A percentile compares a stretch with the other conserved stretches of the same genome.
phyloP scores from a whole-genome alignment of 2,329 filamentous ascomycete genomes.

The Coniella lustricola region DNA sequence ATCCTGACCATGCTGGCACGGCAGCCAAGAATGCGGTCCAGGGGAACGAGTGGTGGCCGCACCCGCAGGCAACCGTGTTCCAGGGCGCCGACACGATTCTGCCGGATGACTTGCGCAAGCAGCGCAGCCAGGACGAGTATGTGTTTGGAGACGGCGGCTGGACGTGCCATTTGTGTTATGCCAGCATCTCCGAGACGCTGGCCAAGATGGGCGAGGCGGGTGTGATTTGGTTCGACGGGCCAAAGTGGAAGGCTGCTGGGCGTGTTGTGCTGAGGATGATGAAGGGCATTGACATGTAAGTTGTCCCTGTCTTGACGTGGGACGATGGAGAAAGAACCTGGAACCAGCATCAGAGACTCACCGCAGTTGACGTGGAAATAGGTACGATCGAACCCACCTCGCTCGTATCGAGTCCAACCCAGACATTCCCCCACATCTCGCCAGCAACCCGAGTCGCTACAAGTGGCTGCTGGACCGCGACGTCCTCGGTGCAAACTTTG shows the following conservation, averaged over 20 bases:
- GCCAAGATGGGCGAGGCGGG: constrained; percentile 30
- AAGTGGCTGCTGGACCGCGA: constrained; percentile 33
- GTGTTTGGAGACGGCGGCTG: constrained; percentile 35
- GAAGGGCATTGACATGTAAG: constrained; percentile 35
- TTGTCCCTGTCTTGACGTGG: constrained; percentile 14
- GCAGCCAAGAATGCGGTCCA: neutral
- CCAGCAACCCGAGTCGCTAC: constrained; percentile 26
- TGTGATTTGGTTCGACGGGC: constrained; percentile 37
- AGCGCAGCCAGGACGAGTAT: constrained; percentile 20
- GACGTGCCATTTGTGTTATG: constrained; percentile 40
- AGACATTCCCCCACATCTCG: constrained; percentile 36
- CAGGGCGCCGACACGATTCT: constrained; percentile 30
- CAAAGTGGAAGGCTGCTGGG: constrained; percentile 31
- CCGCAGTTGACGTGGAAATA: constrained; percentile 1
- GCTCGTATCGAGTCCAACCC: constrained; percentile 29
- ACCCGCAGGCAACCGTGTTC: constrained; percentile 39
- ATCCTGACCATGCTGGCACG: neutral
- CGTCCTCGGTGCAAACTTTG: constrained; percentile 31
- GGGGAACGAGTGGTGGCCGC: constrained; percentile 30
- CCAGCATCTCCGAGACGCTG: constrained; percentile 32
- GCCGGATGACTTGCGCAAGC: constrained; percentile 32
- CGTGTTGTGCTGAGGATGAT: constrained; percentile 35
- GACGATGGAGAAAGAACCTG: no score
- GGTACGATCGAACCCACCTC: constrained; percentile 18
- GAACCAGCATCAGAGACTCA: constrained; percentile 4